These are phyloP conservation scores for Collariella sp. DNA, from an alignment of 495 filamentous ascomycete species.

Conservation along the genomic window DNA sequence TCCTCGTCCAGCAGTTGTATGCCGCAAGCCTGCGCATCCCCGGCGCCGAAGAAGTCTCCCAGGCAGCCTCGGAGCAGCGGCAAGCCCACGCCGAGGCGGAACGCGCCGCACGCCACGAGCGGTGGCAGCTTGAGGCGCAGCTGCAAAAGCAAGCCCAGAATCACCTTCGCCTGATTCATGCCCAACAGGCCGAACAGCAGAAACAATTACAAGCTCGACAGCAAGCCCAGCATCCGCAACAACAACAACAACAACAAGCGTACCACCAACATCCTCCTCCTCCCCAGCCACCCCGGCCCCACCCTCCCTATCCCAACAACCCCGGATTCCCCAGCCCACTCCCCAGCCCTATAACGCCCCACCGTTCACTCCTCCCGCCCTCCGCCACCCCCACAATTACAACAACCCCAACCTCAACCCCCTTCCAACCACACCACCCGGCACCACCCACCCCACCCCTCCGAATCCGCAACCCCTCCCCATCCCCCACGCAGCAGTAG, in stretches of 20 bases:
- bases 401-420: background rate
- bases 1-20: conserved; percentile 7
- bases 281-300: background rate
- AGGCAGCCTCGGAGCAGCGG: background rate
- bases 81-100: conserved; percentile 3
- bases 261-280: background rate
- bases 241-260: background rate
- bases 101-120: background rate
- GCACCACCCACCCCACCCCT: background rate
- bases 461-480: background rate
- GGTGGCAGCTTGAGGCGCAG: background rate
- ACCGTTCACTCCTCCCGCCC: too few relatives aligned
- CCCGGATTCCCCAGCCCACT: too few relatives aligned
- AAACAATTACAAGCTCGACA: background rate
- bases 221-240: background rate
- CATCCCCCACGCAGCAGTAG: background rate
- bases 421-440: background rate
- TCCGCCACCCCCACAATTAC: too few relatives aligned
- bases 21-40: background rate
- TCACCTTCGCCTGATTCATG: background rate
- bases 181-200: background rate
- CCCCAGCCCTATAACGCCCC: too few relatives aligned
- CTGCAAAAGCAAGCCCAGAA: background rate
- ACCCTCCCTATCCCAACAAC: background rate
- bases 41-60: background rate